Base-by-base conservation (phyloP, 441 rosid species). In the Syzygium malaccense region DNA sequence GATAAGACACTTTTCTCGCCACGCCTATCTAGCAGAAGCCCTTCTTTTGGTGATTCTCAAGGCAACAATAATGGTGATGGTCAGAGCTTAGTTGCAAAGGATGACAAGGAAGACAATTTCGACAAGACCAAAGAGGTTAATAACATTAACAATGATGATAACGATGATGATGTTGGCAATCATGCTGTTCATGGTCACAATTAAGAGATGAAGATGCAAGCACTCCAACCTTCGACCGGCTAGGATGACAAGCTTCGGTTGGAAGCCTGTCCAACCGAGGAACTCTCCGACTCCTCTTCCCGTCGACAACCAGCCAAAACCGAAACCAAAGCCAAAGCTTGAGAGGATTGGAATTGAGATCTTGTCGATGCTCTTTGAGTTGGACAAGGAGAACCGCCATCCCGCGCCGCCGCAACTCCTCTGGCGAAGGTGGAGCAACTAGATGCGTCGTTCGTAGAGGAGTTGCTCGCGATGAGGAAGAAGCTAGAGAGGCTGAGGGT, bases 201-300 rank as follows among this genome's bases (percentile, higher is more conserved):
- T 62, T 3, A 8, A 64, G 37, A 64, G 37, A 37, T 15, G 71
- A 14, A 64, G 71, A 30, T 30, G 71, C 15, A 64, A 64, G 37
- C 71, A 4, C 49, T 90, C 75, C 18, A 78, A 56, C 83, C 79
- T 58, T 78, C 4, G 9, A 30, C 45, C 25, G 2, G 48, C 2
- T 7, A 11, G 57, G 68, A 89, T 57, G 90, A 88, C 87, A 92
- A 90, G 79, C 86, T 87, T 84, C 88, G 90, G 55, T 91, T 89
- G 96, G 86, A 95, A 87, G 86, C 96, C 98, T 86, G 96, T 96
- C 15, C 95, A 92, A 75, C 96, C 94, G 0, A 93, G 88, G 90
- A 96, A 94, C 91, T 91, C 92, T 25, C 48, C 48, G 9, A 45
- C 48, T 45, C 7, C 48, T 45, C 48, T 45, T 45, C 48, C 88